Evolutionary conservation across 163 green algal species (phyloP).

Genomic region (Smithsoniella earleae): DNA sequence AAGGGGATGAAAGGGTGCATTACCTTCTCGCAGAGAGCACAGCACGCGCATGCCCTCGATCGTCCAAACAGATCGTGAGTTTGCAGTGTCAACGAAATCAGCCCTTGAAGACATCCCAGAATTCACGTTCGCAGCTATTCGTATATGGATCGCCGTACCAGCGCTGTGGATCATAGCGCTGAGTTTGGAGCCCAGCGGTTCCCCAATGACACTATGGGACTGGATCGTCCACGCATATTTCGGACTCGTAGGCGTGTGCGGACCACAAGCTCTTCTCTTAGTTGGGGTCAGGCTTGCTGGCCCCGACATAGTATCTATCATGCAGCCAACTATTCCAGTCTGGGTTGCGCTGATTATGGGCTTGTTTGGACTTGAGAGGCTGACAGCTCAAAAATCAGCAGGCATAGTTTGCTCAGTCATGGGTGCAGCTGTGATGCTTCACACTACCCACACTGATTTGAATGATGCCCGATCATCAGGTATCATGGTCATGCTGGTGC

Average conservation of each 20-base stretch:
- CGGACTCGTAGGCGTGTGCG: neutral
- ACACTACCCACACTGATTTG: neutral
- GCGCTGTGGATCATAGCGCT: neutral
- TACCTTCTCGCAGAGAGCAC: no score
- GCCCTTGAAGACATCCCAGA: constrained; percentile 1
- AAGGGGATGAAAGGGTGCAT: no score
- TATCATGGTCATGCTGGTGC: constrained; percentile 3
- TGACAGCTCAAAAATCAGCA: neutral
- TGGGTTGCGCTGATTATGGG: neutral
- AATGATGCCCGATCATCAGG: neutral
- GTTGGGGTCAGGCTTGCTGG: neutral
- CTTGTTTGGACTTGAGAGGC: neutral
- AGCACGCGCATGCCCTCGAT: no score
- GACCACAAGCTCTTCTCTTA: neutral
- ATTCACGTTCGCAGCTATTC: constrained; percentile 24
- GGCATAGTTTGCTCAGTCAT: neutral
- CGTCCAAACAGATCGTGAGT: no score
- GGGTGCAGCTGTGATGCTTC: constrained; percentile 24
- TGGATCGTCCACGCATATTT: neutral
- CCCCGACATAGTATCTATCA: constrained; percentile 8
- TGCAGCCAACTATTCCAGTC: constrained; percentile 26
- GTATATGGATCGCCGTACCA: neutral
- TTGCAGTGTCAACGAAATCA: constrained; percentile 12
- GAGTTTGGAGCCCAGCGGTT: neutral
- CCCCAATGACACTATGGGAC: neutral